A percentile compares a stretch with the other conserved stretches of the same genome.
Evolutionary conservation across 2,329 filamentous ascomycete genomes (phyloP).

Genomic region (Colletotrichum theobromicola): DNA sequence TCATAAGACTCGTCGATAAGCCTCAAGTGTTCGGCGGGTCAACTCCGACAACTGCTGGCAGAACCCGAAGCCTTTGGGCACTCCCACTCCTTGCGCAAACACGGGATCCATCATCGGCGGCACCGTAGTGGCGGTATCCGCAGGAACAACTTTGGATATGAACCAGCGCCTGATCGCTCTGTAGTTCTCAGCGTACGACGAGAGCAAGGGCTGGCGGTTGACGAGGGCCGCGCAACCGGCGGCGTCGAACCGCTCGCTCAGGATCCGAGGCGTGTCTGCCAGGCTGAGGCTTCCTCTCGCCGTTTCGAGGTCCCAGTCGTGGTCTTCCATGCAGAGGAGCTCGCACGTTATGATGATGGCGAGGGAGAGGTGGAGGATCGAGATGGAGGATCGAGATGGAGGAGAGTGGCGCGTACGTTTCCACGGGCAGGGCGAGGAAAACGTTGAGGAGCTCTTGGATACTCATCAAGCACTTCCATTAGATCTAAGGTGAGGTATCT

Average conservation of each 20-base stretch:
- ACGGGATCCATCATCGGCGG: not conserved
- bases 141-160: not conserved
- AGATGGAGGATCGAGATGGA: not conserved
- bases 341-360: not conserved
- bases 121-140: not conserved
- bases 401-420: not conserved
- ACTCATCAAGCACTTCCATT: not conserved
- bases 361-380: not conserved
- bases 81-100: not conserved
- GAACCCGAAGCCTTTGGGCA: not conserved
- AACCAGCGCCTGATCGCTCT: not conserved
- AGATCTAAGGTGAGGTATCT: not conserved
- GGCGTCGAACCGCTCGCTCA: not conserved
- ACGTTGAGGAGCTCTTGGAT: not conserved
- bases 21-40: not conserved
- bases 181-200: not conserved
- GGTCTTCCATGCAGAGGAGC: not conserved
- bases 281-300: rapidly evolving
- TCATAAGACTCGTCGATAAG: not conserved
- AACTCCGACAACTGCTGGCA: not conserved
- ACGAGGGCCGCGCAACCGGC: not conserved
- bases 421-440: not conserved
- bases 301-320: not conserved
- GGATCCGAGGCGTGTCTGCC: not conserved
- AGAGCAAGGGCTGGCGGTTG: not conserved